Base-by-base conservation (phyloP, 2,329 filamentous ascomycete species). In the Gliomastix tumulicola region DNA sequence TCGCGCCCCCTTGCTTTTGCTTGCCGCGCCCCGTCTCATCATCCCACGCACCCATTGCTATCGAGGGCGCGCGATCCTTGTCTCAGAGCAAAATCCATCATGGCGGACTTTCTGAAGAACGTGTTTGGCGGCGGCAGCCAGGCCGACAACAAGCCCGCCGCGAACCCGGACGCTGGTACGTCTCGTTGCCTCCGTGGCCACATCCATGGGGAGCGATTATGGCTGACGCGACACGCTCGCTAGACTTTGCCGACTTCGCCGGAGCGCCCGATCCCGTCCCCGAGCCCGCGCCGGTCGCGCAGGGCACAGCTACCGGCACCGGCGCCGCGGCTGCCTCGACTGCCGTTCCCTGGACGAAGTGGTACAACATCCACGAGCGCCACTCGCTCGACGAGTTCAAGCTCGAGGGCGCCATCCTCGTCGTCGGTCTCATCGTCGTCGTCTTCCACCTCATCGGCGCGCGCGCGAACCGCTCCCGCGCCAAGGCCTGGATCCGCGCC, bases 361-460 rank as follows among this genome's bases (percentile, higher is more conserved):
- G 92, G 92, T 98, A 97, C 68, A 88, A 88, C 39, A 71, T 97
- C 43, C 92, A 94, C 74, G 89, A 97, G 74, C 88, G 92, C 54
- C 81, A 89, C 53, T 80, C 80, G 19, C 67, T 82, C 41, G 74
- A 72, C 53, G 92, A 98, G 60, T 98, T 98, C 73, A 80, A 80
- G 64, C 75, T 82, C 51, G 92, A 98, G 67, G 83, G 85, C 41
- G 66, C 88, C 57, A 84, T 98, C 51, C 66, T 96, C 41, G 74
- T 76, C 22, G 70, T 88, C 53, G 77, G 96, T 49, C 54, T 81
- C 37, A 46, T 94, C 36, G 75, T 96, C 46, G 69, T 96, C 46
- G 57, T 81, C 30, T 66, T 94, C 44, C 89, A 97, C 58, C 63
- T 94, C 53, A 78, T 88, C 66, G 92, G 92, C 40, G 80, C 85